A percentile compares a stretch with the other conserved stretches of the same genome.
These are phyloP conservation scores for Chaetothyriales sp. DNA, from an alignment of 2,329 filamentous ascomycete species.

Conservation along the genomic window DNA sequence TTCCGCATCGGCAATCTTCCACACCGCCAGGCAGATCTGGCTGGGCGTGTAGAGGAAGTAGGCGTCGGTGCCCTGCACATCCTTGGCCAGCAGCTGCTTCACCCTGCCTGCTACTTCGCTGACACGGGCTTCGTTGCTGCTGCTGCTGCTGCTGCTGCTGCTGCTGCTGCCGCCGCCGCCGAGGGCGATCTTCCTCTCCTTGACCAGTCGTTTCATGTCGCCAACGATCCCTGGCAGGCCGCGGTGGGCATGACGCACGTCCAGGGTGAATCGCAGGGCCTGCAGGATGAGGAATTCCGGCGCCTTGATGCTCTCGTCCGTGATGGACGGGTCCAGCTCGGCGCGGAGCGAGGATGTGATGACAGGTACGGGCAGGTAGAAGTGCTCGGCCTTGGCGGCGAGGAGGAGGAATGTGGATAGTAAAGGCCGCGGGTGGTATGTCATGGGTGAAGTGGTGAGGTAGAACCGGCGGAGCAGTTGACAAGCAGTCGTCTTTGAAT, in stretches of 20 bases:
- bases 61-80: conserved; percentile 76
- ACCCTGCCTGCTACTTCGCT: conserved; percentile 56
- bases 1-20: conserved; percentile 55
- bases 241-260: conserved; percentile 79
- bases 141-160: conserved; percentile 11
- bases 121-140: conserved; percentile 28
- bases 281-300: conserved; percentile 89
- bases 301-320: conserved; percentile 67
- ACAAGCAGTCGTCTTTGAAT: conserved; percentile 55
- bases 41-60: conserved; percentile 93
- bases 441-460: conserved; percentile 88
- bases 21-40: conserved; percentile 77
- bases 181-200: conserved; percentile 29
- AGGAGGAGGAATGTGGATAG: conserved; percentile 86
- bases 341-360: conserved; percentile 40
- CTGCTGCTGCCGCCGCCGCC: conserved; percentile 16
- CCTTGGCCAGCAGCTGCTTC: conserved; percentile 58
- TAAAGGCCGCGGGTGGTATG: conserved; percentile 79
- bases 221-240: conserved; percentile 74
- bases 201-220: conserved; percentile 54
- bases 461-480: conserved; percentile 92
- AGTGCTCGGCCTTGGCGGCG: conserved; percentile 80
- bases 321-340: conserved; percentile 54
- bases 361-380: conserved; percentile 50
- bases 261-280: conserved; percentile 81